Evolutionary conservation across 169 alveolate genomes (phyloP).

Genomic region (Eimeria tenella): DNA sequence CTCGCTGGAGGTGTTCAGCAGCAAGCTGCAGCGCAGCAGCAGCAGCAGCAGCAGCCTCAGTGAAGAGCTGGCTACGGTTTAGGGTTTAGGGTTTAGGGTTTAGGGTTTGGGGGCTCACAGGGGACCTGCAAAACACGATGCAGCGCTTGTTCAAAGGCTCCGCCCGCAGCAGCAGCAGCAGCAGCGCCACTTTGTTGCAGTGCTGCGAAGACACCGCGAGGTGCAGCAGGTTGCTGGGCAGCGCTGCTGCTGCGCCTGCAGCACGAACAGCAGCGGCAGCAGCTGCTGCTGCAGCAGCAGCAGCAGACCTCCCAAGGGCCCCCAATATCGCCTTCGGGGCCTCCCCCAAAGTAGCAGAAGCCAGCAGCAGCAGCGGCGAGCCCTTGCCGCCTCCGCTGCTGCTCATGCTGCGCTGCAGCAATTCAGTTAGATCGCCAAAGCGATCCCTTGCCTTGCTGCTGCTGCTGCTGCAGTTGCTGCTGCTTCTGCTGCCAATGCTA

Average conservation of each 20-base stretch:
- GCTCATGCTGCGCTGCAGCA: conserved; percentile 35
- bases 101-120: background rate
- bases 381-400: background rate
- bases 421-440: background rate
- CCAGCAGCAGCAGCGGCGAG: background rate
- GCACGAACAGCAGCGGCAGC: background rate
- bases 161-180: conserved; percentile 39
- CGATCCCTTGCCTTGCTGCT: conserved; percentile 3
- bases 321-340: conserved; percentile 16
- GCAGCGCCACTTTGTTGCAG: background rate
- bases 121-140: conserved; percentile 63
- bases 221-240: background rate
- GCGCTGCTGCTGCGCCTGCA: background rate
- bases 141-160: conserved; percentile 69
- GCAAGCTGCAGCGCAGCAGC: background rate
- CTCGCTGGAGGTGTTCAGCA: background rate
- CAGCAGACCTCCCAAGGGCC: conserved; percentile 32
- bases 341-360: background rate
- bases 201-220: background rate
- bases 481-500: background rate
- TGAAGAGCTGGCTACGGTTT: background rate
- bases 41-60: conserved; percentile 7
- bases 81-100: background rate
- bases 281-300: background rate
- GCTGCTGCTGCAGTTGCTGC: background rate